A percentile compares a stretch with the other conserved stretches of the same genome.
phyloP scores from a whole-genome alignment of 345 rosid species.

The Sonneratia alba region DNA sequence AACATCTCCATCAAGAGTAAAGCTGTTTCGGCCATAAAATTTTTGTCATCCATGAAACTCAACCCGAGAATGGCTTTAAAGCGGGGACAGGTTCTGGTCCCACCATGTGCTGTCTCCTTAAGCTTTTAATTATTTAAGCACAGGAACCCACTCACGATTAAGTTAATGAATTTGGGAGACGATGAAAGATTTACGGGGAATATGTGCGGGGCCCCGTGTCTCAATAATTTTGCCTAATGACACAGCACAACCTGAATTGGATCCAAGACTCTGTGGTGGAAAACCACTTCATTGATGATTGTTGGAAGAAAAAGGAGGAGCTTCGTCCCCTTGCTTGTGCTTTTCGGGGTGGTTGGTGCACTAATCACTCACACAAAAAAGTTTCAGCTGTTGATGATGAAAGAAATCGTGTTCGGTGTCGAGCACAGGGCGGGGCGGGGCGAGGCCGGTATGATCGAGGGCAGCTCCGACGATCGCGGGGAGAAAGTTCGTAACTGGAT shows the following conservation, averaged over 20 bases:
- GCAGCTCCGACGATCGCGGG: neutral
- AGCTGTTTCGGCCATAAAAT: no score
- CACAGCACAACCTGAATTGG: neutral
- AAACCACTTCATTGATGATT: neutral
- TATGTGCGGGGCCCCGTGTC: slow-evolving; percentile 32
- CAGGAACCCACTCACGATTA: slow-evolving; percentile 11
- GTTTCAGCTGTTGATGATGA: neutral
- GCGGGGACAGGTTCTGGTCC: slow-evolving; percentile 6
- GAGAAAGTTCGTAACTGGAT: neutral
- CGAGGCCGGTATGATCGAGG: neutral
- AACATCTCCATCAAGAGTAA: no score
- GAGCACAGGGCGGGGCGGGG: neutral
- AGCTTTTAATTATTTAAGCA: slow-evolving; percentile 13
- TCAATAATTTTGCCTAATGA: slow-evolving; percentile 9
- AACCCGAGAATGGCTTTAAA: neutral
- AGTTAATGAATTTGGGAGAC: slow-evolving; percentile 7
- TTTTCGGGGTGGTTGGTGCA: neutral
- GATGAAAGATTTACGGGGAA: slow-evolving; percentile 33
- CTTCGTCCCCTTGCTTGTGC: neutral
- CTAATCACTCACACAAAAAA: neutral
- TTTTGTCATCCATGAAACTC: no score
- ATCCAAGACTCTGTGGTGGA: neutral
- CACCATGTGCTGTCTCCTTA: slow-evolving; percentile 37
- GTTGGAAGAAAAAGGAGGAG: no score
- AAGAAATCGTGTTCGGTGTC: neutral